phyloP scores from a whole-genome alignment of 768 basidiomycete species.

The Sutorius australiensis region DNA sequence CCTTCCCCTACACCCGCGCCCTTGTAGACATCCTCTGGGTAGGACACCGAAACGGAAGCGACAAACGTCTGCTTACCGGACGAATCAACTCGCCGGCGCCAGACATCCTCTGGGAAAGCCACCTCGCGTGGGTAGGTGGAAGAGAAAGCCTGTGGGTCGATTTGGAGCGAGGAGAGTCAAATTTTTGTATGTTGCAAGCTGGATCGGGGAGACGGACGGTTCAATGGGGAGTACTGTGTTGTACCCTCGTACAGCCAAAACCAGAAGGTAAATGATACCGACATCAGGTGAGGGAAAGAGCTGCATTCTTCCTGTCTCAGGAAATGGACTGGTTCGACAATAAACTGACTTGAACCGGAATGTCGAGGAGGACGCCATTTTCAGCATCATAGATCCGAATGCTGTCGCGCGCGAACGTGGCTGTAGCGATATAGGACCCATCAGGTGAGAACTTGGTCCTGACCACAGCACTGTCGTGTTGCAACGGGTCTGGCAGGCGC shows the following conservation, averaged over 20 bases:
- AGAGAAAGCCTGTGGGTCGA: constrained; percentile 19
- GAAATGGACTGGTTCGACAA: too few species aligned
- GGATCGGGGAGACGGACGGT: constrained; percentile 12
- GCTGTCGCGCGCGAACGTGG: too few species aligned
- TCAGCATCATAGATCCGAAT: too few species aligned
- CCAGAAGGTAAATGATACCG: too few species aligned
- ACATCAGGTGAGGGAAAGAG: not conserved
- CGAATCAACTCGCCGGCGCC: constrained; percentile 20
- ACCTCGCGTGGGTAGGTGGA: constrained; percentile 24
- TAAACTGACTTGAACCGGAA: too few species aligned
- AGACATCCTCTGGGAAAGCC: constrained; percentile 19
- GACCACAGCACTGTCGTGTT: too few species aligned
- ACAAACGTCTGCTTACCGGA: constrained; percentile 14
- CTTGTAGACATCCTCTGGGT: not conserved
- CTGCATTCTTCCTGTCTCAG: too few species aligned
- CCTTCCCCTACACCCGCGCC: not conserved
- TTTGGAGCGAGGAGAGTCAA: constrained; percentile 21
- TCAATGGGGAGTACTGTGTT: constrained; percentile 17
- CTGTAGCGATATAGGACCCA: too few species aligned
- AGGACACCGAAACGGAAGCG: constrained; percentile 6
- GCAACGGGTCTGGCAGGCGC: too few species aligned
- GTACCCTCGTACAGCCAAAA: not conserved
- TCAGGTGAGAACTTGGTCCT: too few species aligned
- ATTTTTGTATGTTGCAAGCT: constrained; percentile 25
- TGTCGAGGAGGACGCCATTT: too few species aligned